These are phyloP conservation scores for Pichia sp. DNA, from an alignment of 1,139 yeast genomes.

Conservation along the genomic window DNA sequence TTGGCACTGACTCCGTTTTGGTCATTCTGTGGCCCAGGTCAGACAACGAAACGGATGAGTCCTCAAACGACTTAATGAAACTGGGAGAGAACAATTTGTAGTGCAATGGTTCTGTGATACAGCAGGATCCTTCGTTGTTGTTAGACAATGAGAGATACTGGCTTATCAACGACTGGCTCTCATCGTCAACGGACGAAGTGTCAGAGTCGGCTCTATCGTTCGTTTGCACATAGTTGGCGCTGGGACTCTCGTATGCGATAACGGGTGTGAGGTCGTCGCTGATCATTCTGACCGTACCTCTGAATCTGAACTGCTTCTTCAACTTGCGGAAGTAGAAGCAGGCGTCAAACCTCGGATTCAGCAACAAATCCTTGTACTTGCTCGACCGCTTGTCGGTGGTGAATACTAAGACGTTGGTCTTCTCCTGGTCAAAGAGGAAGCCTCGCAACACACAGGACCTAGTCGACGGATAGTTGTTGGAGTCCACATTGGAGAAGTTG, in stretches of 20 bases:
- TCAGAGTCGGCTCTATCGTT: slow-evolving; percentile 1
- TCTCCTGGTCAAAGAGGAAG: slow-evolving; percentile 64
- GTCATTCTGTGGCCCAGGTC: slow-evolving; percentile 19
- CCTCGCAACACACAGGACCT: slow-evolving; percentile 74
- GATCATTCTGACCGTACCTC: slow-evolving; percentile 56
- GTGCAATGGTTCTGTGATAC: slow-evolving; percentile 23
- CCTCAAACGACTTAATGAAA: slow-evolving; percentile 18
- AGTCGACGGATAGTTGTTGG: slow-evolving; percentile 54
- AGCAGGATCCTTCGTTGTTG: slow-evolving; percentile 6
- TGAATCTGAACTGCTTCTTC: slow-evolving; percentile 66
- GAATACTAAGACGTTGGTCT: slow-evolving; percentile 63
- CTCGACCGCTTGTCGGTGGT: slow-evolving; percentile 69
- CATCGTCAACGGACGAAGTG: slow-evolving; percentile 7
- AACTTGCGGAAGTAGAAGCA: slow-evolving; percentile 64
- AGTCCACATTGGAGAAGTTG: slow-evolving; percentile 65
- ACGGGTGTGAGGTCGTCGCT: slow-evolving; percentile 28
- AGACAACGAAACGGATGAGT: slow-evolving; percentile 22
- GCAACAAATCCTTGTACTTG: slow-evolving; percentile 51
- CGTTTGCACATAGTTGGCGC: background rate
- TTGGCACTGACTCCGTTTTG: background rate
- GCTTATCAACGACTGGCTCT: slow-evolving; percentile 12
- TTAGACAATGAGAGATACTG: slow-evolving; percentile 11
- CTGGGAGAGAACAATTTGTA: slow-evolving; percentile 30
- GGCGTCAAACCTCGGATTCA: slow-evolving; percentile 61
- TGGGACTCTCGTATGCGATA: slow-evolving; percentile 10